Base-by-base conservation (phyloP, 1,284 basidiomycete species). In the Volvariella volvacea region DNA sequence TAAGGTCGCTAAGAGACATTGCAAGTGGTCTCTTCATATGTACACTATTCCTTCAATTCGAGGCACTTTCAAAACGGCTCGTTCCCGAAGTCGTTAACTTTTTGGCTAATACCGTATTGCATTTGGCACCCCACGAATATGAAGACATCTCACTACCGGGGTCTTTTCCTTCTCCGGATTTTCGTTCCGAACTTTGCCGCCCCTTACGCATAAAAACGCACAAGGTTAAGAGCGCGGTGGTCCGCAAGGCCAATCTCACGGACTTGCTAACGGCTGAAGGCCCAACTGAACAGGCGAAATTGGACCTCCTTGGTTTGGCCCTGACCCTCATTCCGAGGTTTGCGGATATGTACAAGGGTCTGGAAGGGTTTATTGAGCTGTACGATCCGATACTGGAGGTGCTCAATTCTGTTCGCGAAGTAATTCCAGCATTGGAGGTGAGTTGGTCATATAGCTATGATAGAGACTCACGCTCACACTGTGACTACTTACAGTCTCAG, bases 1-100 rank as follows among this genome's bases (percentile, higher is more conserved):
- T 99, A 3, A 75, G 94, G 39, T 79, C 77, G 6, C 58, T 88
- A 7, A 51, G 63, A 9, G 94, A 99, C 62, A 56, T 98, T 37
- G 76, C 86, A 0, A 88, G 86, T 42, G 94, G 95, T 0, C 67
- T 98, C 31, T 97, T 96, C 71, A 67, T 99, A 12, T 89, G 85
- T 62, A 89, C 89, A 2, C 65, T 98, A 4, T 82, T 92, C 55
- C 59, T 78, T 22, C 78, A 94, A 65, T 96, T 86, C 56, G 95
- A 99, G 69, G 61, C 67, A 20, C 65, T 89, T 37, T 94, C 92
- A 12, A 92, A 89, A 59, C 81, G 95, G 3, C 66, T 95, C 32
- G 78, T 96, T 2, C 96, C 96, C 0, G 96, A 99, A 63, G 89
- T 78, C 1, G 60, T 93, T 51, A 95, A 89, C 63, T 95, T 95